Evolutionary conservation across 164 flowering plant species (phyloP).

Genomic region (Santalum album): DNA sequence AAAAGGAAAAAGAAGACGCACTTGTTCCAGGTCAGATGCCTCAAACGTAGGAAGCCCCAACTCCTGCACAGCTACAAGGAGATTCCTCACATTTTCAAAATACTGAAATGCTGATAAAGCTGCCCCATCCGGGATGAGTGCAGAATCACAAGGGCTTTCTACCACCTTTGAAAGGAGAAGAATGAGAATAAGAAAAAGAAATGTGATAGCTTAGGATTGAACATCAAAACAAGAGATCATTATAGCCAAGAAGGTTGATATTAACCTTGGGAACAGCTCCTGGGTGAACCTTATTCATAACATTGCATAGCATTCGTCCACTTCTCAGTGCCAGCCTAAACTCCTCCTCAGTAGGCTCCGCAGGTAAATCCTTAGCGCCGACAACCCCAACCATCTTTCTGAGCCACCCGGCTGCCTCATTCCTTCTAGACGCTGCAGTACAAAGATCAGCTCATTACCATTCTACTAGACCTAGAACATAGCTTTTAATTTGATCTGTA

Average conservation of each 20-base stretch:
- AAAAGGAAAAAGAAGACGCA: too few species aligned
- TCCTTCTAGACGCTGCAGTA: slow-evolving; percentile 55
- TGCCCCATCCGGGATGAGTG: slow-evolving; percentile 79
- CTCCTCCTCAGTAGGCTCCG: slow-evolving; percentile 88
- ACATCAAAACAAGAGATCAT: too few species aligned
- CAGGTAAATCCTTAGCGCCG: slow-evolving; percentile 75
- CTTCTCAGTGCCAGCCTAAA: slow-evolving; percentile 75
- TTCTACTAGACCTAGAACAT: too few species aligned
- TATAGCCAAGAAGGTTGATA: background rate
- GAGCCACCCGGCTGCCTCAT: slow-evolving; percentile 83
- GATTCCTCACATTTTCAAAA: slow-evolving; percentile 94
- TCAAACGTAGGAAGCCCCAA: slow-evolving; percentile 90
- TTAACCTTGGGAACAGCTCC: slow-evolving; percentile 86
- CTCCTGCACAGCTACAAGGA: slow-evolving; percentile 75
- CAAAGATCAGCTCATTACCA: too few species aligned
- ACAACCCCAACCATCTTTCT: slow-evolving; percentile 72
- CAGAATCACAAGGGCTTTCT: slow-evolving; percentile 72
- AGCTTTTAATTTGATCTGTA: too few species aligned
- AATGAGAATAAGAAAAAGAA: too few species aligned
- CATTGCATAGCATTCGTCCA: slow-evolving; percentile 79
- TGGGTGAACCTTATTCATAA: slow-evolving; percentile 67
- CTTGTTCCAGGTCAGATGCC: slow-evolving; percentile 96
- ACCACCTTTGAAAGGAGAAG: slow-evolving; percentile 72
- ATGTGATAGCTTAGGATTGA: too few species aligned
- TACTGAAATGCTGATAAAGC: slow-evolving; percentile 93